Evolutionary conservation across 805 yeast species (phyloP), one percentile per base, ranked within the genome.

Genomic region (Saccharomycopsis sp.): DNA sequence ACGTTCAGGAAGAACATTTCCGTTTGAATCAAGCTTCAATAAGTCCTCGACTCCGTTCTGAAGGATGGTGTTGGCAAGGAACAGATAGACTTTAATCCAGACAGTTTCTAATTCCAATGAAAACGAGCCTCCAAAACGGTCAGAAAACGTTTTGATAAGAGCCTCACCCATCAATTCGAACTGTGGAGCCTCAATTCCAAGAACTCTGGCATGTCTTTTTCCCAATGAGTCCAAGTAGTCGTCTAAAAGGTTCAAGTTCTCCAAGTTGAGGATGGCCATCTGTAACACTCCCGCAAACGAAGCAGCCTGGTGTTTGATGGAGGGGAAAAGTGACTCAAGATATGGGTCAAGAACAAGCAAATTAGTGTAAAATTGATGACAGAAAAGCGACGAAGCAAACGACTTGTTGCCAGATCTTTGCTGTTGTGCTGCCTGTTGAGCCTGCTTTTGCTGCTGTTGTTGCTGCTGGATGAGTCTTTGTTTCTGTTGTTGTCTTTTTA

Each of bases 201-300:
- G 73, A 55, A 89, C 84, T 63, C 96, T 73, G 1, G 89, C 74
- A 69, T 89, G 96, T 55, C 89, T 74, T 67, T 86, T 87, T 1
- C 92, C 96, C 63, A 89, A 71, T 53, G 80, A 79, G 51, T 73
- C 73, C 54, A 89, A 71, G 58, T 84, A 84, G 24, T 78, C 85
- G 65, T 86, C 85, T 64, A 88, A 71, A 3, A 71, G 69, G 2
- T 77, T 67, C 56, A 88, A 73, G 63, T 84, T 77, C 56, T 86
- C 91, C 56, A 89, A 73, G 63, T 82, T 83, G 29, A 78, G 71
- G 60, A 89, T 81, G 1, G 92, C 87, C 50, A 83, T 77, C 29
- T 87, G 80, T 64, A 89, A 69, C 19, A 89, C 89, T 3, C 92
- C 91, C 0, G 93, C 90, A 73, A 89, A 85, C 5, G 92, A 80